These are phyloP conservation scores for Aquilaria malaccensis DNA, from an alignment of 345 rosid genomes.

Conservation along the genomic window DNA sequence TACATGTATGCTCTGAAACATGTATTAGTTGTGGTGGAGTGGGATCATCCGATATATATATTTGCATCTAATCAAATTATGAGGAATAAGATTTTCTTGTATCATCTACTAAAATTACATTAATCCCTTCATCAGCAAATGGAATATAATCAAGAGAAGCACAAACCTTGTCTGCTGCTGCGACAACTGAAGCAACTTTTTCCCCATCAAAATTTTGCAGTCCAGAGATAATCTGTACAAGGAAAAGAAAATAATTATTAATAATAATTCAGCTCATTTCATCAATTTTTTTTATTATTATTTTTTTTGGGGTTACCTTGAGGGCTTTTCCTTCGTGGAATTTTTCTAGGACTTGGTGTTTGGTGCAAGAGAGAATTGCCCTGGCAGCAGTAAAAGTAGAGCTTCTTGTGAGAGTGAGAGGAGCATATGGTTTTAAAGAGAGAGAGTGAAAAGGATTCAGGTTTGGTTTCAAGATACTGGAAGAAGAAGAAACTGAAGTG, in stretches of 20 bases:
- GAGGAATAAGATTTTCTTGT: background rate
- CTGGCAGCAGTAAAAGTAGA: constrained; percentile 14
- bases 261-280: background rate
- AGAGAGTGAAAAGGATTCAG: constrained; percentile 21
- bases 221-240: constrained; percentile 44
- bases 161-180: constrained; percentile 58
- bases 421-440: constrained; percentile 19
- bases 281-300: too few species aligned
- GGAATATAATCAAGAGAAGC: background rate
- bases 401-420: constrained; percentile 11
- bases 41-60: too few species aligned
- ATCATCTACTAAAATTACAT: background rate
- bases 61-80: too few species aligned
- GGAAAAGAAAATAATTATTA: background rate
- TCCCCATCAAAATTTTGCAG: constrained; percentile 44
- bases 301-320: constrained; percentile 21
- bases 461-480: constrained; percentile 26
- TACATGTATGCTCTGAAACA: too few species aligned
- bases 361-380: constrained; percentile 35
- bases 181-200: constrained; percentile 48
- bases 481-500: constrained; percentile 27
- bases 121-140: background rate
- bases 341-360: constrained; percentile 29
- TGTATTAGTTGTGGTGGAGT: too few species aligned
- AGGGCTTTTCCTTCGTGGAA: constrained; percentile 46